A percentile compares a stretch with the other conserved stretches of the same genome.
phyloP scores from a whole-genome alignment of 2,329 filamentous ascomycete genomes.

The Talaromyces amestolkiae region DNA sequence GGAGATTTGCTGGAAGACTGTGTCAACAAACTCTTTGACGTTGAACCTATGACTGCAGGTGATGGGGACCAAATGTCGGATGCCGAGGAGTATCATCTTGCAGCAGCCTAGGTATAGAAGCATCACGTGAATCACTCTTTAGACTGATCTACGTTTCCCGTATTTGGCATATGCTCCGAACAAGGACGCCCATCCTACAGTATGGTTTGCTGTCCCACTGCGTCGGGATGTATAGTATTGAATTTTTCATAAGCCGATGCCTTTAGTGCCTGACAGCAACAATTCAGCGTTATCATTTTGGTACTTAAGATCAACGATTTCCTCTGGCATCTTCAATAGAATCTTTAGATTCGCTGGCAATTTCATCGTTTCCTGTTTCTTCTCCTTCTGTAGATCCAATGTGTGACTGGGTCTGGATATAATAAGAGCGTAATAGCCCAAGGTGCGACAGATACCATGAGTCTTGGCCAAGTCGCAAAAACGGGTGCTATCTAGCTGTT shows the following conservation, averaged over 20 bases:
- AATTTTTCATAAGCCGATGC: too few relatives aligned
- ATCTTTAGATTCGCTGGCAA: background rate
- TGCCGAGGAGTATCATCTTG: background rate
- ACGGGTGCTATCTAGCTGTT: background rate
- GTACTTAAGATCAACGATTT: too few relatives aligned
- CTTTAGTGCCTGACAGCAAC: too few relatives aligned
- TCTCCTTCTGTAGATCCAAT: background rate
- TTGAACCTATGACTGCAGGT: background rate
- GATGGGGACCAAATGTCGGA: constrained; percentile 3
- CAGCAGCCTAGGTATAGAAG: too few relatives aligned
- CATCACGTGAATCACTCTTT: too few relatives aligned
- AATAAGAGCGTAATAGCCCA: background rate
- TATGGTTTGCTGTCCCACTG: too few relatives aligned
- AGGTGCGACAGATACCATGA: background rate
- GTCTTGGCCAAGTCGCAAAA: background rate
- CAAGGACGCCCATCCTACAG: too few relatives aligned
- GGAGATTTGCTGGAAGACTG: constrained; percentile 32
- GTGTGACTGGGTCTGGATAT: background rate
- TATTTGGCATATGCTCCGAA: too few relatives aligned
- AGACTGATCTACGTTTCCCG: too few relatives aligned
- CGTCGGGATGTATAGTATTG: too few relatives aligned
- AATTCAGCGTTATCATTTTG: too few relatives aligned
- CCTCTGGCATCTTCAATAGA: too few relatives aligned
- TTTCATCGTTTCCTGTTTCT: background rate
- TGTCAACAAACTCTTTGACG: constrained; percentile 19